Conservation (phyloP, 768 basidiomycete species). For the Rhodotorula sphaerocarpa region DNA sequence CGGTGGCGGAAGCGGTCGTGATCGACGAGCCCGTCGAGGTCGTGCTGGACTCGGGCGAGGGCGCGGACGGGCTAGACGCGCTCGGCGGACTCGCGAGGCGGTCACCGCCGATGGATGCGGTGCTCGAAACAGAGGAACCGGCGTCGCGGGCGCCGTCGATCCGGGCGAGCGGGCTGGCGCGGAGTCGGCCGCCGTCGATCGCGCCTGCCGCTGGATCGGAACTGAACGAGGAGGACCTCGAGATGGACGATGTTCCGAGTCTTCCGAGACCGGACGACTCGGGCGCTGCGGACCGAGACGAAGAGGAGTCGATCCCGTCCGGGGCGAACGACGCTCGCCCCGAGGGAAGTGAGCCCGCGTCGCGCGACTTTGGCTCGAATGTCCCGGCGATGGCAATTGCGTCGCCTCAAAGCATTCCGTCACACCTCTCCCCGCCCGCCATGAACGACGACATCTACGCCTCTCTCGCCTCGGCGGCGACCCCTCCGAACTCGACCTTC, state of each 20-base stretch:
- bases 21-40: neutral
- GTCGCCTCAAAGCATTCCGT: neutral
- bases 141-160: slow-evolving; percentile 17
- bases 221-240: neutral
- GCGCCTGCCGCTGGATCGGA: neutral
- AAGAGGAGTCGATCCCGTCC: neutral
- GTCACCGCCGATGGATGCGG: slow-evolving; percentile 10
- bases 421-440: slow-evolving; percentile 17
- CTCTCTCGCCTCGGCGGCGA: slow-evolving; percentile 38
- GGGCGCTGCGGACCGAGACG: no score
- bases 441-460: slow-evolving; percentile 8
- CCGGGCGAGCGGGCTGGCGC: neutral
- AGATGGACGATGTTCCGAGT: no score
- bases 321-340: neutral
- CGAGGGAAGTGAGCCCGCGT: neutral
- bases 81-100: slow-evolving; percentile 14
- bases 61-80: neutral
- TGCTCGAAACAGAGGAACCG: slow-evolving; percentile 25
- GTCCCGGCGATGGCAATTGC: slow-evolving; percentile 4
- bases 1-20: neutral
- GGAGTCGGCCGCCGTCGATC: slow-evolving; percentile 7
- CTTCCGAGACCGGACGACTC: no score
- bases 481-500: slow-evolving; percentile 46
- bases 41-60: no score
- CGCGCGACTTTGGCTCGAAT: neutral